Percentiles rank a stretch among this genome's conserved stretches.
phyloP scores from a whole-genome alignment of 2,329 filamentous ascomycete genomes.

The Intubia oerlemansii region DNA sequence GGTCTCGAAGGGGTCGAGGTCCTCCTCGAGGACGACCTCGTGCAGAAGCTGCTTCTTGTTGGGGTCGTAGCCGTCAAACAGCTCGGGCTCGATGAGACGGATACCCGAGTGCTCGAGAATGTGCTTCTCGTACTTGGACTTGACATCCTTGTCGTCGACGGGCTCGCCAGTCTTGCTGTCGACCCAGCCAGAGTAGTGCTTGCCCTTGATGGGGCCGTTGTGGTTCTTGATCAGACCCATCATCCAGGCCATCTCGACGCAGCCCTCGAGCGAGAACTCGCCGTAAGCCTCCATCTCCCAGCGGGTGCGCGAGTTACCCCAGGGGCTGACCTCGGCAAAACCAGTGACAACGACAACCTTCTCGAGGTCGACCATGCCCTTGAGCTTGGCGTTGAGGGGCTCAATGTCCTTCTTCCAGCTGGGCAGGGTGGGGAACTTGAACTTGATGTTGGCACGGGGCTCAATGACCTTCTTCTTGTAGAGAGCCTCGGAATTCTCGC shows the following conservation, averaged over 20 bases:
- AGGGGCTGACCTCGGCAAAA: constrained; percentile 88
- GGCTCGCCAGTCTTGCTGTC: constrained; percentile 87
- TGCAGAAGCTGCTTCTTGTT: constrained; percentile 97
- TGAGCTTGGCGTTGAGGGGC: constrained; percentile 69
- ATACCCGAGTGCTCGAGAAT: constrained; percentile 96
- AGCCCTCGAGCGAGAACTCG: constrained; percentile 91
- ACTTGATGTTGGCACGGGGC: constrained; percentile 94
- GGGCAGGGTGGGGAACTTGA: constrained; percentile 76
- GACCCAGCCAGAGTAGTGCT: constrained; percentile 92
- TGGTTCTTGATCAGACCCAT: constrained; percentile 99
- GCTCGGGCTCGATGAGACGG: constrained; percentile 87
- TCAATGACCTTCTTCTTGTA: constrained; percentile 91
- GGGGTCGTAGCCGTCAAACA: constrained; percentile 92
- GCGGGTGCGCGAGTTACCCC: constrained; percentile 93
- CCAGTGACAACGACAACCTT: constrained; percentile 96
- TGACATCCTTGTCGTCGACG: constrained; percentile 95
- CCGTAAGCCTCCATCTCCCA: constrained; percentile 99
- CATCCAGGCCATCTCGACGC: constrained; percentile 98
- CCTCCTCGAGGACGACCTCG: constrained; percentile 92
- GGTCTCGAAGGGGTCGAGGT: constrained; percentile 89
- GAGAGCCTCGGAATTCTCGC: constrained; percentile 72
- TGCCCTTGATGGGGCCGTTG: constrained; percentile 88
- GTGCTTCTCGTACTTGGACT: constrained; percentile 89
- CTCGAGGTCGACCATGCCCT: constrained; percentile 96
- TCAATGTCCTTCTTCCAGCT: constrained; percentile 84